A percentile compares a stretch with the other conserved stretches of the same genome.
Evolutionary conservation across 2,329 filamentous ascomycete genomes (phyloP).

Genomic region (Aspergillus intermedius): DNA sequence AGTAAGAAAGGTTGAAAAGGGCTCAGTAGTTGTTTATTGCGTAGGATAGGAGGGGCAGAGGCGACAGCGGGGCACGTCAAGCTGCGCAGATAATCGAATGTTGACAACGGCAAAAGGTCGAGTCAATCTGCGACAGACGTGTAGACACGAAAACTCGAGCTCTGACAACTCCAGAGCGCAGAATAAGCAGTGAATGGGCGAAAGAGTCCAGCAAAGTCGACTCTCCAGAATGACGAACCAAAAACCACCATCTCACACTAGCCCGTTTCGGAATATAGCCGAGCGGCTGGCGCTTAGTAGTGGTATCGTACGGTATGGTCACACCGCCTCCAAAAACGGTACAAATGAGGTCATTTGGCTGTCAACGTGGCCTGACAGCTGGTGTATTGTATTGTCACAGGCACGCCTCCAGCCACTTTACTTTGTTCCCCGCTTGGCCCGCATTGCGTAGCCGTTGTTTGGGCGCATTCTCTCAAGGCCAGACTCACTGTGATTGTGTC

Average conservation of each 20-base stretch:
- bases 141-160: too few species aligned
- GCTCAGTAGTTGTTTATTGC: background rate
- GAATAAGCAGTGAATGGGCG: background rate
- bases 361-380: conserved; percentile 13
- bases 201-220: background rate
- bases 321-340: background rate
- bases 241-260: conserved; percentile 12
- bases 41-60: conserved; percentile 1
- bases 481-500: background rate
- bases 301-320: conserved; percentile 8
- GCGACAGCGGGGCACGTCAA: conserved; percentile 4
- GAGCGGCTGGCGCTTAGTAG: conserved; percentile 1
- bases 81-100: conserved; percentile 6
- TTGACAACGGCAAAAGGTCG: background rate
- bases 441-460: background rate
- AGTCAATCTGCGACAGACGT: background rate
- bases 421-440: conserved; percentile 18
- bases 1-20: background rate
- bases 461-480: background rate
- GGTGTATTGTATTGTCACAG: conserved; percentile 24
- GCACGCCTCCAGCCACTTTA: conserved; percentile 17
- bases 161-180: too few species aligned
- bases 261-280: conserved; percentile 8
- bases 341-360: conserved; percentile 1
- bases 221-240: conserved; percentile 9